These are phyloP conservation scores for Candida maesae DNA, from an alignment of 805 yeast species.

Conservation along the genomic window DNA sequence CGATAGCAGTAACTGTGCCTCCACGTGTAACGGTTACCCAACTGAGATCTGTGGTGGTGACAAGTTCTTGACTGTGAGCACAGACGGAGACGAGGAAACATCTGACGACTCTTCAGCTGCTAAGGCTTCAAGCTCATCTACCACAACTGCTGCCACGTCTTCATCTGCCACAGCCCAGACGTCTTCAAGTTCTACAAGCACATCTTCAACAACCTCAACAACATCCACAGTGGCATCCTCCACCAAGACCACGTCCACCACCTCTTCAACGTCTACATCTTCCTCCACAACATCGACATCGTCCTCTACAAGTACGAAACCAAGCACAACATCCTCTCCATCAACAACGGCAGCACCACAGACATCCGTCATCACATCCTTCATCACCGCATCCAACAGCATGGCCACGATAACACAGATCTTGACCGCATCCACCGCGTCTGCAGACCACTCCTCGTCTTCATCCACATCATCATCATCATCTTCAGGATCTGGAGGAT, in stretches of 20 bases:
- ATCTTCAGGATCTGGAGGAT: conserved; percentile 6
- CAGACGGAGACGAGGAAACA: conserved; percentile 28
- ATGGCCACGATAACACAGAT: conserved; percentile 15
- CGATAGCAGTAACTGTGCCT: conserved; percentile 36
- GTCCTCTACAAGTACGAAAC: conserved; percentile 8
- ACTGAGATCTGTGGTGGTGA: conserved; percentile 63
- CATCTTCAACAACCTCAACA: too few relatives aligned
- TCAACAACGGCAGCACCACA: conserved; percentile 1
- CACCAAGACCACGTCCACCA: conserved; percentile 4
- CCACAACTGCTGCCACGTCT: conserved; percentile 10
- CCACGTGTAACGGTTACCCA: conserved; percentile 59
- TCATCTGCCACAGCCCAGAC: conserved; percentile 11
- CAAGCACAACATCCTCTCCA: conserved; percentile 12
- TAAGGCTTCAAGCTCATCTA: too few relatives aligned
- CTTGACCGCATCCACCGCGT: conserved; percentile 4
- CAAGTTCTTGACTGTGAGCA: conserved; percentile 42
- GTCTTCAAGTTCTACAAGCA: too few relatives aligned
- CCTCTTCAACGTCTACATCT: conserved; percentile 14
- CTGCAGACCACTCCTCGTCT: not conserved
- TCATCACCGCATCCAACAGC: conserved; percentile 19
- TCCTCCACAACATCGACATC: conserved; percentile 14
- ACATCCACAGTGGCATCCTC: conserved; percentile 7
- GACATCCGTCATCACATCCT: conserved; percentile 16
- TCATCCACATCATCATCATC: not conserved
- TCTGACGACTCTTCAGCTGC: conserved; percentile 11